A percentile compares a stretch with the other conserved stretches of the same genome.
Evolutionary conservation across 352 stramenopile genomes (phyloP).

Genomic region (Phytophthora meadii): DNA sequence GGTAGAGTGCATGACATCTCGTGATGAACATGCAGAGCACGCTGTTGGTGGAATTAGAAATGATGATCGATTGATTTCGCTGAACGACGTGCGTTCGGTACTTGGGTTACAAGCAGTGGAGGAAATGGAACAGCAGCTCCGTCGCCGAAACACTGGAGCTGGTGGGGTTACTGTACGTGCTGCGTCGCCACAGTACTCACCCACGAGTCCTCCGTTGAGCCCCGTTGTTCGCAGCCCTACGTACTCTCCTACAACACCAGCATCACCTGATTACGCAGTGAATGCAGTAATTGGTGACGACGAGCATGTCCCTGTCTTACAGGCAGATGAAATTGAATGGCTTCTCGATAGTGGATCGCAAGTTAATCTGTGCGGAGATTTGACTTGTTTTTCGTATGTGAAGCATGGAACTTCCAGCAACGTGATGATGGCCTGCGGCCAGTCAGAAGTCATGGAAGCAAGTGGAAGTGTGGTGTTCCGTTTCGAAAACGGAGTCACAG

Average conservation of each 20-base stretch:
- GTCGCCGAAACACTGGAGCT: not conserved
- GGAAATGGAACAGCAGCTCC: not conserved
- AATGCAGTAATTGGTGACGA: not conserved
- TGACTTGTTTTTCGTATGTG: conserved; percentile 3
- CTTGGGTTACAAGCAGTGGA: not conserved
- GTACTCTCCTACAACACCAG: not conserved
- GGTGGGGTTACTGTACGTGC: not conserved
- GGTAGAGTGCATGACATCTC: not conserved
- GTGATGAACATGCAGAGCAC: not conserved
- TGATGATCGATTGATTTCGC: not conserved
- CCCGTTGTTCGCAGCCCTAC: too few relatives aligned
- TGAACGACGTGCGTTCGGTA: not conserved
- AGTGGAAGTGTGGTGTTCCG: conserved; percentile 6
- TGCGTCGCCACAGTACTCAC: not conserved
- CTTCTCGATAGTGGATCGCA: conserved; percentile 8
- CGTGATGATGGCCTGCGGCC: conserved; percentile 9
- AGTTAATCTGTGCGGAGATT: conserved; percentile 9
- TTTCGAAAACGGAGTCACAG: not conserved
- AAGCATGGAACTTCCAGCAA: not conserved
- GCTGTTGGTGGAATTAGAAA: not conserved
- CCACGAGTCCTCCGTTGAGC: not conserved
- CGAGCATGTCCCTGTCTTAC: not conserved
- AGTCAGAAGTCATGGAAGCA: conserved; percentile 1
- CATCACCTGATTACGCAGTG: not conserved
- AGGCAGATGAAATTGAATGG: not conserved